Evolutionary conservation across 2,329 filamentous ascomycete species (phyloP), one percentile per base, ranked within the genome.

Genomic region (Aspergillus puulaauensis): DNA sequence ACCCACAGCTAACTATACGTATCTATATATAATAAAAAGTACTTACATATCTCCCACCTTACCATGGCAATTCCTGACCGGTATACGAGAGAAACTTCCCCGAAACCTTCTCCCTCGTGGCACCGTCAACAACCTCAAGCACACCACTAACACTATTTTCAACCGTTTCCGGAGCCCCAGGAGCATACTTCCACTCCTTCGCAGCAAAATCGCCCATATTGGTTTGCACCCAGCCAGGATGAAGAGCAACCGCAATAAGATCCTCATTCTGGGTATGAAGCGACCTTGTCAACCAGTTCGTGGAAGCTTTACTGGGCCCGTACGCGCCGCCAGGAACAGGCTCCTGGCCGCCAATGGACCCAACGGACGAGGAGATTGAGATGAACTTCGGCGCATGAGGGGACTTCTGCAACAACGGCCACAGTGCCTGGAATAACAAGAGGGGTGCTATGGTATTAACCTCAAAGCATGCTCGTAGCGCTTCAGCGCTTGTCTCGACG

Each of bases 171-270:
- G 71, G 70, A 4, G 69, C 66, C 0, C 54, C 64, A 3, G 58
- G 50, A 3, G 59, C 37, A 47, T 68, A 66, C 0, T 64, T 66
- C 75, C 74, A 77, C 41, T 72, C 63, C 7, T 62, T 61, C 0
- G 73, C 73, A 3, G 66, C 68, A 2, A 61, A 59, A 1, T 70
- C 57, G 2, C 76, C 76, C 24, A 57, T 57, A 6, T 54, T 53
- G 6, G 66, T 67, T 52, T 62, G 56, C 33, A 77, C 75, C 65
- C 75, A 78, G 0, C 77, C 76, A 1, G 77, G 77, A 57, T 79
- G 76, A 2, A 69, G 31, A 7, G 62, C 58, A 44, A 67, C 54
- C 6, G 56, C 63, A 46, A 68, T 52, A 8, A 68, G 44, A 3
- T 59, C 55, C 23, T 59, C 45, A 46, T 60, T 63, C 50, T 79